Conservation (phyloP, 306 rosid genomes). For the Fragaria ananassa region DNA sequence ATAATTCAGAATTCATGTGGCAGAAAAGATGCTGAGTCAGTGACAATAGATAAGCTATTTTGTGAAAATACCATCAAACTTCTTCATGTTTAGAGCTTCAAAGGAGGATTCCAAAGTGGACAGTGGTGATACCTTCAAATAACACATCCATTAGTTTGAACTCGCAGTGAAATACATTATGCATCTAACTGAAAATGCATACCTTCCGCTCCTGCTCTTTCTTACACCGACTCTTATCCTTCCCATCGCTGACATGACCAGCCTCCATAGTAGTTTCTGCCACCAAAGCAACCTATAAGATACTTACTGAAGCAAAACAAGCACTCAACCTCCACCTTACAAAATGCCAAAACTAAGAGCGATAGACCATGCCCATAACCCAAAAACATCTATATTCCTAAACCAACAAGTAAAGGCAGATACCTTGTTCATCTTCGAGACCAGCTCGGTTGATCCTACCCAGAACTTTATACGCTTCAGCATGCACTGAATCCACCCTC, state of each 20-base stretch:
- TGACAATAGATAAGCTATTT: slow-evolving; percentile 18
- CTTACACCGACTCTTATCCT: slow-evolving; percentile 15
- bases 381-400: background rate
- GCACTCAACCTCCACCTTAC: background rate
- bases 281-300: slow-evolving; percentile 2
- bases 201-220: slow-evolving; percentile 27
- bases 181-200: slow-evolving; percentile 2
- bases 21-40: background rate
- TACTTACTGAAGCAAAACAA: slow-evolving; percentile 4
- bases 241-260: background rate
- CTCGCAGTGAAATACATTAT: background rate
- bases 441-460: slow-evolving; percentile 92
- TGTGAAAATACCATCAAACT: slow-evolving; percentile 26
- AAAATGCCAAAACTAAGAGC: slow-evolving; percentile 19
- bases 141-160: slow-evolving; percentile 13
- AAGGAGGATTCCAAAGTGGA: slow-evolving; percentile 33
- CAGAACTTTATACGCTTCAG: slow-evolving; percentile 91
- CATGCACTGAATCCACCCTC: slow-evolving; percentile 91
- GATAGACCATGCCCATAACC: background rate
- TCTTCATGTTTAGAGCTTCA: slow-evolving; percentile 29
- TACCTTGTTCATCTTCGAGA: slow-evolving; percentile 79
- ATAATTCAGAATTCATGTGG: slow-evolving; percentile 26
- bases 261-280: background rate
- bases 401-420: background rate
- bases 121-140: slow-evolving; percentile 26